A percentile compares a stretch with the other conserved stretches of the same genome.
Evolutionary conservation across 352 stramenopile species (phyloP).

Genomic region (Phytopythium oedochilum): DNA sequence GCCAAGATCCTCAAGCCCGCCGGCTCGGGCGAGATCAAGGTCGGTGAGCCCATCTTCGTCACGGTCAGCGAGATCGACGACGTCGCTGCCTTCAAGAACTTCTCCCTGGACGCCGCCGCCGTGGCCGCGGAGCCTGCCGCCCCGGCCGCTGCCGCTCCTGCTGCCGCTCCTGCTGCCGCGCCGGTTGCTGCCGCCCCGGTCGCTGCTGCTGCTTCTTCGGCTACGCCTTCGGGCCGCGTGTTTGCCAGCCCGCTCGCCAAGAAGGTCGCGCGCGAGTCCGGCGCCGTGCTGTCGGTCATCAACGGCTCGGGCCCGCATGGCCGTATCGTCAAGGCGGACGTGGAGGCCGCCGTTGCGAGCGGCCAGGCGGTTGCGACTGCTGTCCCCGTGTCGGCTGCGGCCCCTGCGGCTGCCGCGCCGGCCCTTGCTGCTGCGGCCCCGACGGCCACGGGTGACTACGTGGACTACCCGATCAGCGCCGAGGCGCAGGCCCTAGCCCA

Average conservation of each 20-base stretch:
- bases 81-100: slow-evolving; percentile 50
- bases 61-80: slow-evolving; percentile 53
- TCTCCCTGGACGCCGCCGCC: slow-evolving; percentile 33
- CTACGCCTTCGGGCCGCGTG: slow-evolving; percentile 66
- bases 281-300: slow-evolving; percentile 57
- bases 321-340: slow-evolving; percentile 93
- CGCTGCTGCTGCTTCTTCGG: slow-evolving; percentile 4
- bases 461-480: slow-evolving; percentile 90
- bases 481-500: slow-evolving; percentile 77
- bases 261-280: slow-evolving; percentile 83
- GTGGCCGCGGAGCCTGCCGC: slow-evolving; percentile 15
- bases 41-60: slow-evolving; percentile 70
- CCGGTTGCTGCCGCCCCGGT: slow-evolving; percentile 12
- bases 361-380: slow-evolving; percentile 29
- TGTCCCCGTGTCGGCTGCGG: slow-evolving; percentile 12
- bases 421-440: slow-evolving; percentile 24
- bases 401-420: slow-evolving; percentile 18
- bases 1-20: slow-evolving; percentile 93
- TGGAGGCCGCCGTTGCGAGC: slow-evolving; percentile 87
- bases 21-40: slow-evolving; percentile 83
- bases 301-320: slow-evolving; percentile 84
- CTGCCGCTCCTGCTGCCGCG: slow-evolving; percentile 13
- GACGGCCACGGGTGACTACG: slow-evolving; percentile 72
- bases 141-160: slow-evolving; percentile 12
- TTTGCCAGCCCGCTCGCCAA: slow-evolving; percentile 94